Conservation (phyloP, 208 protist species). For the Porcisia hertigi region DNA sequence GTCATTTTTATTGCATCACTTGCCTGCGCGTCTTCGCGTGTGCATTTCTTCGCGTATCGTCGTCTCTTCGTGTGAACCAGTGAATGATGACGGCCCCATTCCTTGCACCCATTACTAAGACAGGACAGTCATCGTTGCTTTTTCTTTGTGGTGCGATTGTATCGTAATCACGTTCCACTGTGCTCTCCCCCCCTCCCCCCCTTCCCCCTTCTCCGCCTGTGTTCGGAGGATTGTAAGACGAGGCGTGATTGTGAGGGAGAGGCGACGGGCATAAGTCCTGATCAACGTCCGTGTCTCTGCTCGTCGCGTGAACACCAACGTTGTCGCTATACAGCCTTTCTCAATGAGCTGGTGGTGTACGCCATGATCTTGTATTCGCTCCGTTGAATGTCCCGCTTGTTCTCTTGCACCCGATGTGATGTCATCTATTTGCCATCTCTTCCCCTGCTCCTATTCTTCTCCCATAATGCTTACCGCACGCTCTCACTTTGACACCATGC, state of each 20-base stretch:
- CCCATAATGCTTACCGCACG: not conserved
- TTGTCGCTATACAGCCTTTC: not conserved
- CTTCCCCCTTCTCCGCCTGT: not conserved
- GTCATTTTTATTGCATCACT: not conserved
- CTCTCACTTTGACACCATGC: not conserved
- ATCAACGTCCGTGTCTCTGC: not conserved
- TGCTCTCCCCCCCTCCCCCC: not conserved
- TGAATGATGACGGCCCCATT: not conserved
- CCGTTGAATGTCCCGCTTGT: not conserved
- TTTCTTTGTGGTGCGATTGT: too few species aligned
- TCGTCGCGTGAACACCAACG: not conserved
- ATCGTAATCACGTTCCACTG: not conserved
- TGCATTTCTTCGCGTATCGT: not conserved
- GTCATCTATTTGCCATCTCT: not conserved
- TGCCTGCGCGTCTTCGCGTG: not conserved
- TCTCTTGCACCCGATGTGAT: not conserved
- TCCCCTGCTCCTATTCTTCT: not conserved
- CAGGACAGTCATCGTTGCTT: not conserved
- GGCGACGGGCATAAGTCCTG: not conserved
- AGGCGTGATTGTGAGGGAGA: not conserved
- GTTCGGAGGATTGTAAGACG: not conserved
- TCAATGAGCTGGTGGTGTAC: not conserved
- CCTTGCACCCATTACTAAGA: not conserved
- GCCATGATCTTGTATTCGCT: not conserved
- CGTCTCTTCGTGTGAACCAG: not conserved